These are phyloP conservation scores for Wickerhamomyces alni DNA, from an alignment of 805 yeast species.

Conservation along the genomic window DNA sequence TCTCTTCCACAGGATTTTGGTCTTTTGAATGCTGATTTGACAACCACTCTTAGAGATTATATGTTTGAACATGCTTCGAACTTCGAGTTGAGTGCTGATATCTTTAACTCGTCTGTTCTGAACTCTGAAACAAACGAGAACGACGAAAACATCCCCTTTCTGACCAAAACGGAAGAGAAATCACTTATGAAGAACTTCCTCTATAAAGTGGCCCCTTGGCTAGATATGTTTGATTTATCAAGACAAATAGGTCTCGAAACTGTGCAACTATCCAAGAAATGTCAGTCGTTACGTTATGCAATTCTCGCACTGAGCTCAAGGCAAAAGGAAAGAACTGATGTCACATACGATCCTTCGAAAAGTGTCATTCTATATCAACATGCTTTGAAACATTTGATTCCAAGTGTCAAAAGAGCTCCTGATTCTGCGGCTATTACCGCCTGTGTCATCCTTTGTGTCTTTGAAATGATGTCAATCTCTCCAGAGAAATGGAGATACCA, in stretches of 20 bases:
- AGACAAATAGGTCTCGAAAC: slow-evolving; percentile 29
- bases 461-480: slow-evolving; percentile 36
- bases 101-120: background rate
- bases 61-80: slow-evolving; percentile 32
- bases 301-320: slow-evolving; percentile 29
- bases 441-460: slow-evolving; percentile 35
- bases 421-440: slow-evolving; percentile 28
- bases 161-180: slow-evolving; percentile 28
- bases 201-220: slow-evolving; percentile 33
- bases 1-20: slow-evolving; percentile 10
- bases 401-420: slow-evolving; percentile 28
- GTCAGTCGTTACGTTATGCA: slow-evolving; percentile 26
- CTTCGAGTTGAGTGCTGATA: slow-evolving; percentile 2
- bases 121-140: slow-evolving; percentile 1
- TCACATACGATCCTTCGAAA: slow-evolving; percentile 20
- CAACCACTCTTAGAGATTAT: slow-evolving; percentile 31
- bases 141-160: slow-evolving; percentile 11
- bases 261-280: slow-evolving; percentile 34
- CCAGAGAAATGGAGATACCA: slow-evolving; percentile 34
- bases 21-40: slow-evolving; percentile 25
- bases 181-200: slow-evolving; percentile 27
- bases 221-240: slow-evolving; percentile 32
- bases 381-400: slow-evolving; percentile 27
- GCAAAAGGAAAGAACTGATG: slow-evolving; percentile 25
- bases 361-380: slow-evolving; percentile 29